These are phyloP conservation scores for Aspergillus cristatus DNA, from an alignment of 495 filamentous ascomycete species.

Conservation along the genomic window DNA sequence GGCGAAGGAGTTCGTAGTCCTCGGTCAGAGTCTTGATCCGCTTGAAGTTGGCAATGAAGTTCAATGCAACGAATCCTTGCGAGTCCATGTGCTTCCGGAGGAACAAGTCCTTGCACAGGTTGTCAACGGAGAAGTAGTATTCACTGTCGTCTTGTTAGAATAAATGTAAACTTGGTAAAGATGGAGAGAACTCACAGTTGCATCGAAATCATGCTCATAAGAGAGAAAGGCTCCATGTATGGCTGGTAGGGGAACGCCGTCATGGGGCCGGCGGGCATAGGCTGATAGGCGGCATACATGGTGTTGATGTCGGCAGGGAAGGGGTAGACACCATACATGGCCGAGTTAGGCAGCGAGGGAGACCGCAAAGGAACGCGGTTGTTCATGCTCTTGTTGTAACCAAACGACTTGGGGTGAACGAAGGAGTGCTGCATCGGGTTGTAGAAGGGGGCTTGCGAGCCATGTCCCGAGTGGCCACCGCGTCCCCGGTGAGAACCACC, in stretches of 20 bases:
- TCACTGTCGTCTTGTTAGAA: conserved; percentile 38
- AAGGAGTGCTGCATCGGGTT: conserved; percentile 31
- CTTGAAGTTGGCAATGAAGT: conserved; percentile 71
- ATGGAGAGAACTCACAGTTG: conserved; percentile 51
- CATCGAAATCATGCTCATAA: conserved; percentile 50
- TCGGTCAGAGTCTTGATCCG: conserved; percentile 68
- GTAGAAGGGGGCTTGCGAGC: conserved; percentile 37
- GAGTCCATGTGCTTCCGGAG: conserved; percentile 88
- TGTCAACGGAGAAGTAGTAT: conserved; percentile 96
- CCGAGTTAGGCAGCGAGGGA: conserved; percentile 39
- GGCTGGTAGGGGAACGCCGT: conserved; percentile 53
- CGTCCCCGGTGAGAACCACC: conserved; percentile 47
- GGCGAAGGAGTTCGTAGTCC: conserved; percentile 62
- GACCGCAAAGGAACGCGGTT: conserved; percentile 38
- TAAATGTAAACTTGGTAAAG: background rate
- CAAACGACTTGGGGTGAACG: conserved; percentile 29
- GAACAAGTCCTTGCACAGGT: conserved; percentile 89
- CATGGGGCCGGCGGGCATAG: conserved; percentile 48
- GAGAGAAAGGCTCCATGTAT: conserved; percentile 46
- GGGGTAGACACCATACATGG: conserved; percentile 30
- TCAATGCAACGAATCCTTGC: conserved; percentile 79
- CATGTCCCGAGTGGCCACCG: conserved; percentile 33
- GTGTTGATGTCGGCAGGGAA: conserved; percentile 31
- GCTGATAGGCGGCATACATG: conserved; percentile 42
- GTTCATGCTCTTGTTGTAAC: conserved; percentile 25